Percentiles rank a stretch among this genome's conserved stretches.
These are phyloP conservation scores for Candida ulmi DNA, from an alignment of 805 yeast species.

Conservation along the genomic window DNA sequence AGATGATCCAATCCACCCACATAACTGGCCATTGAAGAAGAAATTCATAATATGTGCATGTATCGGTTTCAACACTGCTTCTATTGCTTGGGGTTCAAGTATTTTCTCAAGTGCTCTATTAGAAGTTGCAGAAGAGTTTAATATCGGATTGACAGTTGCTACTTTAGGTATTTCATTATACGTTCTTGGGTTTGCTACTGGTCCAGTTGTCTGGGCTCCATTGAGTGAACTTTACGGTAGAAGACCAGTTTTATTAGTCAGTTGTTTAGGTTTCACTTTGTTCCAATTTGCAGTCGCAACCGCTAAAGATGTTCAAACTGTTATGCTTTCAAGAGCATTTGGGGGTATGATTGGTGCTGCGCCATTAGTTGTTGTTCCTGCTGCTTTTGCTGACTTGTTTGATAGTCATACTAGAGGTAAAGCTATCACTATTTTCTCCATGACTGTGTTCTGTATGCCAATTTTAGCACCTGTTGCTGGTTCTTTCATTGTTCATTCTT, in stretches of 20 bases:
- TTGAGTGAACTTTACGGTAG: conserved; percentile 76
- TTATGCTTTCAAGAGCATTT: conserved; percentile 73
- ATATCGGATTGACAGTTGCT: conserved; percentile 63
- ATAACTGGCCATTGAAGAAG: conserved; percentile 57
- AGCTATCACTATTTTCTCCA: conserved; percentile 65
- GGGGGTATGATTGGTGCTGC: conserved; percentile 82
- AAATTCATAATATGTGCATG: conserved; percentile 40
- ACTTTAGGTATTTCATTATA: conserved; percentile 72
- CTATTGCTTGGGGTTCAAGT: conserved; percentile 76
- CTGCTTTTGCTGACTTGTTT: conserved; percentile 80
- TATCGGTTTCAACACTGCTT: conserved; percentile 44
- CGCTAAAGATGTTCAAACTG: conserved; percentile 70
- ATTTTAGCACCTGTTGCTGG: conserved; percentile 78
- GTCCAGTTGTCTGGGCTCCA: conserved; percentile 91
- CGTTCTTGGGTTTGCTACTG: conserved; percentile 84
- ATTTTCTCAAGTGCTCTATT: conserved; percentile 61
- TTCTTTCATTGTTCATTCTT: conserved; percentile 52
- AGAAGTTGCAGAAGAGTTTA: conserved; percentile 43
- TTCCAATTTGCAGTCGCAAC: conserved; percentile 73
- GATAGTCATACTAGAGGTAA: conserved; percentile 62
- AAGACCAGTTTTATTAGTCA: conserved; percentile 53
- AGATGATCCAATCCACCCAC: conserved; percentile 74
- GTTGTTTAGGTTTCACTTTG: conserved; percentile 49
- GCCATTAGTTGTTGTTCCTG: conserved; percentile 82
- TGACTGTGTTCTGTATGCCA: conserved; percentile 77